phyloP scores from a whole-genome alignment of 2,329 filamentous ascomycete species.

The Pyricularia pennisetigena region DNA sequence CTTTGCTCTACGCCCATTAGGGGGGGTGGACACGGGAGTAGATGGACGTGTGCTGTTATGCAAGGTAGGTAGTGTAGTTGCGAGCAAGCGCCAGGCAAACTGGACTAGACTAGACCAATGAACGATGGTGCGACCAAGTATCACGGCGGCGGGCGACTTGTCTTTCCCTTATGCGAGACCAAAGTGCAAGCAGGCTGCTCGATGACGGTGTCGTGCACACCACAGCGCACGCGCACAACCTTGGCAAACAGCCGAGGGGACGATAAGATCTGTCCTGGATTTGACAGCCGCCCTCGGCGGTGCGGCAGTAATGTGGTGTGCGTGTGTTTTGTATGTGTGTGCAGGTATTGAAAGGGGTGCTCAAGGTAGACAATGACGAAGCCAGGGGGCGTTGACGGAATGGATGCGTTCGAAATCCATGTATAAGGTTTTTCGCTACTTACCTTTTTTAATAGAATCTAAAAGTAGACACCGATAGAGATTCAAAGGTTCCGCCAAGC shows the following conservation, averaged over 20 bases:
- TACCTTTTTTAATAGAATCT: background rate
- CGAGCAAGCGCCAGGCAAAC: background rate
- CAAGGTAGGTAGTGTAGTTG: background rate
- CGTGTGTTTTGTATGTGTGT: background rate
- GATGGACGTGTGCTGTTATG: background rate
- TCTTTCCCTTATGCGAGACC: background rate
- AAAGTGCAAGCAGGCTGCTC: background rate
- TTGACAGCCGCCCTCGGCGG: background rate
- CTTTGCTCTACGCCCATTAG: background rate
- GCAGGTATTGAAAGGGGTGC: background rate
- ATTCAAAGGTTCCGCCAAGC: background rate
- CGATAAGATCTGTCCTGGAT: background rate
- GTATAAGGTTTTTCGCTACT: background rate
- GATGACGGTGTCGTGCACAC: background rate
- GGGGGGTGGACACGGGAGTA: background rate
- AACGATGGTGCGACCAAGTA: background rate
- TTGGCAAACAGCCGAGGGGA: background rate
- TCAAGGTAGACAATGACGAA: background rate
- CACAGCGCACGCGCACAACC: background rate
- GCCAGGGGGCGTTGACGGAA: background rate
- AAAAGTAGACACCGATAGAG: background rate
- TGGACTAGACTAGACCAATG: background rate
- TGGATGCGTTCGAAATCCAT: background rate
- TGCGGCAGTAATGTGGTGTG: background rate
- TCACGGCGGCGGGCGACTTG: background rate